Percentiles rank a stretch among this genome's conserved stretches.
These are phyloP conservation scores for Aspergillus niger DNA, from an alignment of 2,329 filamentous ascomycete species.

Conservation along the genomic window DNA sequence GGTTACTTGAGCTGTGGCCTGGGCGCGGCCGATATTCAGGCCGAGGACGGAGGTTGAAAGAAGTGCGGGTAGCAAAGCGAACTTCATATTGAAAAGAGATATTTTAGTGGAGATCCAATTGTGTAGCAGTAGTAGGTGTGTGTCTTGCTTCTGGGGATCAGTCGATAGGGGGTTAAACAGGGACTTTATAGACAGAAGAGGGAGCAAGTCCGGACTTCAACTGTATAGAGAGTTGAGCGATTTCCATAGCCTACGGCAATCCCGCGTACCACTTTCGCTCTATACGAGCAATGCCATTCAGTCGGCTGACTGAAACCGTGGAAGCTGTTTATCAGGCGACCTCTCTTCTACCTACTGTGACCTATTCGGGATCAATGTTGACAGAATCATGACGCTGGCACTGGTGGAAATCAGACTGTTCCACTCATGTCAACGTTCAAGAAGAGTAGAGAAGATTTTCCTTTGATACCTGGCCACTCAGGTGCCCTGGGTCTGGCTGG, in stretches of 20 bases:
- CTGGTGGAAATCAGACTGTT: too few species aligned
- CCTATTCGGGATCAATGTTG: neutral
- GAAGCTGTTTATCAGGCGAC: neutral
- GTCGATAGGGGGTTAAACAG: too few species aligned
- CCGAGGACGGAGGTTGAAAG: neutral
- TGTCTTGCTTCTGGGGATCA: neutral
- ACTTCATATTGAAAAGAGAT: neutral
- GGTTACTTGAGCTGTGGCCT: constrained; percentile 12
- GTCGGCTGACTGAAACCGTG: neutral
- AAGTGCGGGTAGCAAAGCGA: neutral
- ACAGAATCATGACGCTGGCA: neutral
- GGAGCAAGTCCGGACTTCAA: neutral
- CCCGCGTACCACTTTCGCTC: neutral
- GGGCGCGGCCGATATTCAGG: neutral
- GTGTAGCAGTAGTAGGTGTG: neutral
- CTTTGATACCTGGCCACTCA: too few species aligned
- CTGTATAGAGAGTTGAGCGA: neutral
- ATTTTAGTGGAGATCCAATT: neutral
- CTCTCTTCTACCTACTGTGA: too few species aligned
- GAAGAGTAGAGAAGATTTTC: too few species aligned
- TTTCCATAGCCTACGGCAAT: neutral
- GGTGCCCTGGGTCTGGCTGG: too few species aligned
- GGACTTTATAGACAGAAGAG: neutral
- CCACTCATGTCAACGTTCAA: too few species aligned
- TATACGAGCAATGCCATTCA: neutral